These are phyloP conservation scores for Arthromyces matolae DNA, from an alignment of 768 basidiomycete genomes.

Conservation along the genomic window DNA sequence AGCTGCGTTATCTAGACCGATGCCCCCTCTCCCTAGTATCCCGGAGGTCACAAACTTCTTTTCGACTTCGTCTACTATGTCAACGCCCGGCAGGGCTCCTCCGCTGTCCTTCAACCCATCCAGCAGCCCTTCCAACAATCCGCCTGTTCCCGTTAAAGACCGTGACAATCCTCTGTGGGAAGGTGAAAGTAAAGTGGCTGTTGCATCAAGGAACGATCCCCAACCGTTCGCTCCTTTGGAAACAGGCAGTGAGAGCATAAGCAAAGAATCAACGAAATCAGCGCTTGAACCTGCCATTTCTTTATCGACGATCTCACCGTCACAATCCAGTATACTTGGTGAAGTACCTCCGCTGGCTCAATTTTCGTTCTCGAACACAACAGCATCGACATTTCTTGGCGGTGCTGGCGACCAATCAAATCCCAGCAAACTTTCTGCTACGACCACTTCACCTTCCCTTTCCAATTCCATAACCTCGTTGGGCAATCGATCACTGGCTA, in stretches of 20 bases:
- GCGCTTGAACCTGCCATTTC: no score
- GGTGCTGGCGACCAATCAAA: neutral
- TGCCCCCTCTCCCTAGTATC: neutral
- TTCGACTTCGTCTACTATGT: slow-evolving; percentile 43
- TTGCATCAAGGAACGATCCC: no score
- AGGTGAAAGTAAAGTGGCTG: slow-evolving; percentile 27
- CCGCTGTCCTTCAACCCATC: slow-evolving; percentile 20
- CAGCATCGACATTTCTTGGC: neutral
- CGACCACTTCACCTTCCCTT: slow-evolving; percentile 4
- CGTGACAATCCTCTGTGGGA: slow-evolving; percentile 43
- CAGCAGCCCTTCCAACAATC: slow-evolving; percentile 1
- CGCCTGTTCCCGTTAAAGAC: slow-evolving; percentile 32
- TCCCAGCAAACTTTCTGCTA: slow-evolving; percentile 18
- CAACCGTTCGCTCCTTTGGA: no score
- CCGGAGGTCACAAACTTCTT: slow-evolving; percentile 63
- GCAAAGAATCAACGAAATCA: neutral
- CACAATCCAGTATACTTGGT: neutral
- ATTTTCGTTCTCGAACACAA: slow-evolving; percentile 9
- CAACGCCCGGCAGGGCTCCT: slow-evolving; percentile 35
- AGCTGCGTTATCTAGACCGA: slow-evolving; percentile 1
- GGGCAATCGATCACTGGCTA: no score
- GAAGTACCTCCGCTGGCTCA: neutral
- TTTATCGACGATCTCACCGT: no score
- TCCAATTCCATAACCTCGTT: neutral
- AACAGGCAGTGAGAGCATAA: no score